Evolutionary conservation across 805 yeast species (phyloP).

Genomic region (Saturnispora saitoi): DNA sequence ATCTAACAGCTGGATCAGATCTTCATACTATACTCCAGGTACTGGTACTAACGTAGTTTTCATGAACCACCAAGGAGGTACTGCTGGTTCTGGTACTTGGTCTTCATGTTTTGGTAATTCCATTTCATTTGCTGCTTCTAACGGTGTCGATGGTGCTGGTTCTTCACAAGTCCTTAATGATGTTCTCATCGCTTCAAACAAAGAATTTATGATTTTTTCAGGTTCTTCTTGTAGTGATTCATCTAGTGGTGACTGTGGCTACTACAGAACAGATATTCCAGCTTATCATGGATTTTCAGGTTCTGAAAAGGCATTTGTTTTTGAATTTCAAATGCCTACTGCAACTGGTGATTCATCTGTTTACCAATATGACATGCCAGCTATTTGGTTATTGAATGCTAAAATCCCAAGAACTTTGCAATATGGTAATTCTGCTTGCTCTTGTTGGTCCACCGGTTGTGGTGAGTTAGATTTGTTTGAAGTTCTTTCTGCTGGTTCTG

Average conservation of each 20-base stretch:
- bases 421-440: conserved; percentile 77
- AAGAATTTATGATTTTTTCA: conserved; percentile 78
- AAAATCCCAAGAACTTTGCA: conserved; percentile 87
- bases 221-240: conserved; percentile 48
- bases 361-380: conserved; percentile 74
- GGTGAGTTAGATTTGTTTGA: conserved; percentile 97
- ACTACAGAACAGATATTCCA: conserved; percentile 75
- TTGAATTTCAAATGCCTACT: conserved; percentile 91
- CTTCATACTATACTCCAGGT: conserved; percentile 59
- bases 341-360: conserved; percentile 35
- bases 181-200: conserved; percentile 59
- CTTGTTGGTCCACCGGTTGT: conserved; percentile 96
- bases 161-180: conserved; percentile 61
- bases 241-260: conserved; percentile 62
- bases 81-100: conserved; percentile 81
- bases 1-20: conserved; percentile 60
- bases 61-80: conserved; percentile 84
- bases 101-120: conserved; percentile 86
- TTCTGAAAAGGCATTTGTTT: conserved; percentile 71
- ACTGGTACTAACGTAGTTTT: conserved; percentile 64
- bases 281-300: conserved; percentile 96
- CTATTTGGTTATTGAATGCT: conserved; percentile 68
- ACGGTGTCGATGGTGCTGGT: conserved; percentile 68
- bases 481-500: conserved; percentile 68
- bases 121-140: conserved; percentile 70